A percentile compares a stretch with the other conserved stretches of the same genome.
Conservation (phyloP, 768 basidiomycete genomes). For the Hydnomerulius pinastri region DNA sequence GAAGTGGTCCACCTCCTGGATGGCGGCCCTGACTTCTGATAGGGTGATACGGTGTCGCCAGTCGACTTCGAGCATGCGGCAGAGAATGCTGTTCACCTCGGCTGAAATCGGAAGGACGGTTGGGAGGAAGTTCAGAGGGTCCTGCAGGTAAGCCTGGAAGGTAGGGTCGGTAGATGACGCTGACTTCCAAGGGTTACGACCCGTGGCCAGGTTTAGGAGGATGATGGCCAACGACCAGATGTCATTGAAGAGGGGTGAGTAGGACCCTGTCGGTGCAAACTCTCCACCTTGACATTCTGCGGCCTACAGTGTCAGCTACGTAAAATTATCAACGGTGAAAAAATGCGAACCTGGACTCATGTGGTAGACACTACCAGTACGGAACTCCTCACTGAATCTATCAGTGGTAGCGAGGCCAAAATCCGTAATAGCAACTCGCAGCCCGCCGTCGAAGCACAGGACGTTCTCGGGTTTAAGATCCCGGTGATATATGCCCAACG, state of each 20-base stretch:
- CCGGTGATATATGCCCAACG: slow-evolving; percentile 90
- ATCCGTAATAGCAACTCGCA: slow-evolving; percentile 84
- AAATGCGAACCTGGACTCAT: slow-evolving; percentile 83
- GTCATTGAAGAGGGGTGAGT: slow-evolving; percentile 89
- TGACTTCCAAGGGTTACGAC: slow-evolving; percentile 95
- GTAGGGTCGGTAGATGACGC: slow-evolving; percentile 82
- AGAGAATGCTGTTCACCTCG: slow-evolving; percentile 72
- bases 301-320: slow-evolving; percentile 22
- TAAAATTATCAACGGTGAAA: slow-evolving; percentile 9
- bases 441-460: slow-evolving; percentile 79
- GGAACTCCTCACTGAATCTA: slow-evolving; percentile 80
- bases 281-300: slow-evolving; percentile 85
- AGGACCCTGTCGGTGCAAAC: slow-evolving; percentile 62
- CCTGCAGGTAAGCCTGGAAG: slow-evolving; percentile 83
- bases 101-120: slow-evolving; percentile 80
- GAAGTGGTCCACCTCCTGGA: slow-evolving; percentile 61
- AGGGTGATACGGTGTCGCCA: slow-evolving; percentile 56
- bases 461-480: slow-evolving; percentile 98
- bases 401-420: slow-evolving; percentile 95
- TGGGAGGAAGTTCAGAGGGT: slow-evolving; percentile 79
- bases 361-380: slow-evolving; percentile 97
- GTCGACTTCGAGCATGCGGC: slow-evolving; percentile 72
- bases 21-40: slow-evolving; percentile 49
- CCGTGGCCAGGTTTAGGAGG: slow-evolving; percentile 92
- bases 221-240: slow-evolving; percentile 97